Evolutionary conservation across 805 yeast species (phyloP).

Genomic region (Debaryomyces maramus): DNA sequence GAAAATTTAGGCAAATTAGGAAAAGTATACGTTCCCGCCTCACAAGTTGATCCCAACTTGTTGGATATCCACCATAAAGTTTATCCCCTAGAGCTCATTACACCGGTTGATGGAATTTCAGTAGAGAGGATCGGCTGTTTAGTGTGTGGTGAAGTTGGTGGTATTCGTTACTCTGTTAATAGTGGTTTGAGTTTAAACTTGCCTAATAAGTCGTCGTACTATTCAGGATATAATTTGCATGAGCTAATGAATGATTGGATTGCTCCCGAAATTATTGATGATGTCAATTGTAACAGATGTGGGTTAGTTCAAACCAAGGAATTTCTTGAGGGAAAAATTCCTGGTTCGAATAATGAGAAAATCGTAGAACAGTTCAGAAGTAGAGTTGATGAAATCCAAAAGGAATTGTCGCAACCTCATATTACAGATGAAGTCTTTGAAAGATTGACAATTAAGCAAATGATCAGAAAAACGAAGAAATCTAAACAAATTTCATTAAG

Average conservation of each 20-base stretch:
- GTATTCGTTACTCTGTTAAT: constrained; percentile 77
- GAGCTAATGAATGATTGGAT: constrained; percentile 66
- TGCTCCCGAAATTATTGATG: constrained; percentile 82
- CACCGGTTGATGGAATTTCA: constrained; percentile 89
- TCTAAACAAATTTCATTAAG: constrained; percentile 80
- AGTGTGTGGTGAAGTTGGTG: constrained; percentile 91
- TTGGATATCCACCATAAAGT: constrained; percentile 43
- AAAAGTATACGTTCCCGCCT: constrained; percentile 67
- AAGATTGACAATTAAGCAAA: constrained; percentile 68
- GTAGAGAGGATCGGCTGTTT: constrained; percentile 91
- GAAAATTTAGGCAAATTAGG: constrained; percentile 59
- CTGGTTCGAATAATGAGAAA: constrained; percentile 41
- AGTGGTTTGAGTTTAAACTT: constrained; percentile 73
- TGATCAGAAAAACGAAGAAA: constrained; percentile 73
- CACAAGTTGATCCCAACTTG: constrained; percentile 73
- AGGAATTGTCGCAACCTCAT: constrained; percentile 61
- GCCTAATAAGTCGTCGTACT: constrained; percentile 44
- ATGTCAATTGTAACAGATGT: constrained; percentile 93
- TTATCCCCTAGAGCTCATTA: constrained; percentile 58
- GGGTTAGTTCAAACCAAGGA: constrained; percentile 63
- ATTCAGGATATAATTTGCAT: constrained; percentile 39
- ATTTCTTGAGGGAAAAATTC: constrained; percentile 48
- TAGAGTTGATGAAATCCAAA: constrained; percentile 31
- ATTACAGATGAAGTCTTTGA: constrained; percentile 81
- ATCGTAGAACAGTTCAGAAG: constrained; percentile 27